Base-by-base conservation (phyloP, 2,329 filamentous ascomycete species). In the Coniochaeta pulveracea region DNA sequence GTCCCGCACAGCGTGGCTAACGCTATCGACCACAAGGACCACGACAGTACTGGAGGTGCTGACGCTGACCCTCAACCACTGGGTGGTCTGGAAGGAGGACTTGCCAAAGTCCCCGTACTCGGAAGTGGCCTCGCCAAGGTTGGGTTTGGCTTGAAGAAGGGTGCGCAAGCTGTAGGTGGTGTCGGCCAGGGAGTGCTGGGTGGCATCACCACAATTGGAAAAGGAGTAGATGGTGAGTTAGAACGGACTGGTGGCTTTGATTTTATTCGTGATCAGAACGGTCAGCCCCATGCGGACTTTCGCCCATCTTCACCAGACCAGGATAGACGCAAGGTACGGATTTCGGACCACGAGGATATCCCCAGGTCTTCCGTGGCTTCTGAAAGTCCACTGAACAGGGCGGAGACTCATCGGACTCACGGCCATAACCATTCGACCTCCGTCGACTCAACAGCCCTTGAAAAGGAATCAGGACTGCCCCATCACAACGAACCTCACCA, bases 201-300 rank as follows among this genome's bases (percentile, higher is more conserved):
- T 15, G 61, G 61, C 10, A 57, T 57, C 21, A 69, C 61, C 34
- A 58, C 63, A 11, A 44, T 67, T 3, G 61, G 61, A 2, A 60
- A 63, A 10, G 68, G 63, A 4, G 51, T 77, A 3, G 68, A 73
- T 19, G 56, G 54, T 16, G 63, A 64, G 9, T 45, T 78, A 14
- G 69, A 68, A 34, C 66, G 63, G 4, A 73, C 65, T 0, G 70
- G 74, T 37, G 71, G 71, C 1, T 76, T 76, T 40, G 57, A 43
- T 38, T 52, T 49, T 37, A 52, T 54, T 14, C 34, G 4, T n/a
- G 33, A 10, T 10, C 23, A 40, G 15, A 37, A 29, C n/a, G 15
- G 43, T 43, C 38, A 43, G 30, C 28, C 18, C 2, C 18, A 17
- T 10, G 28, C 4, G 12, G 11, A 17, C 15, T n/a, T n/a, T n/a